Evolutionary conservation across 108 stramenopile genomes (phyloP), one percentile per base, ranked within the genome.

Genomic region (Cylindrotheca fusiformis): DNA sequence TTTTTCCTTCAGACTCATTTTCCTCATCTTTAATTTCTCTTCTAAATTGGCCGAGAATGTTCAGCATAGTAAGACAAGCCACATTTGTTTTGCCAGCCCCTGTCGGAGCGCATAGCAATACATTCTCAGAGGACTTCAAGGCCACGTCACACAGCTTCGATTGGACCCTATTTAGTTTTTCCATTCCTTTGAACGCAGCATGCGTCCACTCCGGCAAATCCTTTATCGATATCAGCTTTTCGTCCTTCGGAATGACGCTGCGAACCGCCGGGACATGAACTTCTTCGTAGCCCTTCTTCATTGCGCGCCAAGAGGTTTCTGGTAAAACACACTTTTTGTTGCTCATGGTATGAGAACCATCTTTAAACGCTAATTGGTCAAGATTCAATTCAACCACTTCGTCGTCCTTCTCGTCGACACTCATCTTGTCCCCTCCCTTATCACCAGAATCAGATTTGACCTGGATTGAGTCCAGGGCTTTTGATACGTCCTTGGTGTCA

Each of bases 21-120:
- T 79, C 80, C n/a, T 68, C 78, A 23, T 74, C 81, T 6, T 55
- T 68, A 4, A 46, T 47, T 21, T 85, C 78, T 63, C 83, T 86
- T 41, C 84, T 77, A 62, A 90, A 97, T 75, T 95, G 94, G 3
- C 96, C 97, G 31, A 99, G 76, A 44, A 93, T 87, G 65, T 96
- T 96, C 53, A 99, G 71, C 81, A 99, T 98, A 22, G 94, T 78
- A 55, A 99, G 77, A 72, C 94, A 77, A 0, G 95, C 97, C 5
- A 96, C 95, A 55, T 84, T 84, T 26, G 99, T 99, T 69, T 99
- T 99, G 20, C 99, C 99, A 5, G 99, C 99, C 8, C 99, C 99
- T 8, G 99, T 99, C 4, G 99, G 99, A 8, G 99, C 99, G 79
- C 97, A 98, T 48, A 99, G 80, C 47, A 99, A 83, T 25, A 99